Base-by-base conservation (phyloP, 1,284 basidiomycete species). In the Leccinum pachyderme region DNA sequence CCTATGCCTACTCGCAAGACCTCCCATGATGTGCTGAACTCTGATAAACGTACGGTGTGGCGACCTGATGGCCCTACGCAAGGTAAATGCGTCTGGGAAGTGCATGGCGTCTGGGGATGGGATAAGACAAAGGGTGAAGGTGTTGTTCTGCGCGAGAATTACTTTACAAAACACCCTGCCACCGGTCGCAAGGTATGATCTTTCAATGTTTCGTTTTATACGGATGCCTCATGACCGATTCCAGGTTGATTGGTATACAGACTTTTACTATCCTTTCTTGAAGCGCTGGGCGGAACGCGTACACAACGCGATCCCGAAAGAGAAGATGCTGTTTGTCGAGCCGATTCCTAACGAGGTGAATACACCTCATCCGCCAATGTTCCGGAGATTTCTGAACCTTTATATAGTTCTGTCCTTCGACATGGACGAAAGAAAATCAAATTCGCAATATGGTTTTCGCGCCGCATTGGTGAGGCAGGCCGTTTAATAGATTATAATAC, bases 61-160 rank as follows among this genome's bases (percentile, higher is more conserved):
- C 78, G 75, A 45, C 68, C 70, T 1, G 83, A 89, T 62, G 90
- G 90, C 0, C 87, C 87, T 15, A 87, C 87, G 0, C 61, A 73
- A 44, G 89, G 87, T 13, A 68, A 78, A 57, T 98, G 95, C 66
- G 64, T 95, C 0, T 98, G 94, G 95, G 86, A 91, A 63, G 81
- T 87, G 74, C 95, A 98, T 63, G 93, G 91, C 12, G 92, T 98
- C 0, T 99, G 96, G 96, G 83, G 86, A 1, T 98, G 91, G 89
- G 88, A 94, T 64, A 76, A 74, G 9, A 75, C 77, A 25, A 89
- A 86, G 62, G 72, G 85, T 7, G 77, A 83, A 54, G 86, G 87
- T 0, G 84, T 96, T 2, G 85, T 91, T 0, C 74, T 98, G 46
- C 81, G 90, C 52, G 90, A 95, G 66, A 89, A 83, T 63, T 98